Evolutionary conservation across 2,329 filamentous ascomycete species (phyloP).

Genomic region (Talaromyces pinophilus): DNA sequence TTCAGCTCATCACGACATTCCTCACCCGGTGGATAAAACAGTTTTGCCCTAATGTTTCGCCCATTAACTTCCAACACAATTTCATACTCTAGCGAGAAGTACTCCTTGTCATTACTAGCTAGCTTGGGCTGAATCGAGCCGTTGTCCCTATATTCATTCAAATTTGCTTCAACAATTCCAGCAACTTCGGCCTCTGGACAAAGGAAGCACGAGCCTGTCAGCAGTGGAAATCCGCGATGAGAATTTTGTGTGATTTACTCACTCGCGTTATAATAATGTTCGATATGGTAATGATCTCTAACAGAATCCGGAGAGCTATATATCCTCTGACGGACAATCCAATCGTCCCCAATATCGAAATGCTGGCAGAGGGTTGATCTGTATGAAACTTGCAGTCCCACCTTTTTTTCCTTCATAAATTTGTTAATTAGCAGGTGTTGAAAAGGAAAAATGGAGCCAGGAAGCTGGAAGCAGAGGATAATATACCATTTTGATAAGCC

Average conservation of each 20-base stretch:
- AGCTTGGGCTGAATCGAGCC: neutral
- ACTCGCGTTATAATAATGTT: neutral
- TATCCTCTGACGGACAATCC: neutral
- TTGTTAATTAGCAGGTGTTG: neutral
- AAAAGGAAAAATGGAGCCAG: neutral
- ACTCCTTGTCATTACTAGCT: neutral
- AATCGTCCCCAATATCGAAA: neutral
- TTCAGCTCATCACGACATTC: neutral
- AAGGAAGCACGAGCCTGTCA: neutral
- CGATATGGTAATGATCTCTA: neutral
- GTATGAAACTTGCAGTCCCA: neutral
- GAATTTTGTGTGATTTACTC: neutral
- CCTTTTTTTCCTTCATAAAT: neutral
- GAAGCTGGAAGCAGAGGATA: neutral
- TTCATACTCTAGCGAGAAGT: neutral
- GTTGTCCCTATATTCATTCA: neutral
- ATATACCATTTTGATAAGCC: conserved; percentile 1
- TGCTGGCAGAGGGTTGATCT: neutral
- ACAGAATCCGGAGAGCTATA: neutral
- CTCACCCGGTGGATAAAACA: neutral
- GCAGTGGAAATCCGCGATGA: neutral
- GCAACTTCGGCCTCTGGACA: neutral
- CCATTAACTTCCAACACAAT: neutral
- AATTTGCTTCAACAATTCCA: neutral
- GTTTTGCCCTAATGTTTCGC: neutral